Evolutionary conservation across 2,329 filamentous ascomycete genomes (phyloP), one percentile per base, ranked within the genome.

Genomic region (Hypoxylon sp.): DNA sequence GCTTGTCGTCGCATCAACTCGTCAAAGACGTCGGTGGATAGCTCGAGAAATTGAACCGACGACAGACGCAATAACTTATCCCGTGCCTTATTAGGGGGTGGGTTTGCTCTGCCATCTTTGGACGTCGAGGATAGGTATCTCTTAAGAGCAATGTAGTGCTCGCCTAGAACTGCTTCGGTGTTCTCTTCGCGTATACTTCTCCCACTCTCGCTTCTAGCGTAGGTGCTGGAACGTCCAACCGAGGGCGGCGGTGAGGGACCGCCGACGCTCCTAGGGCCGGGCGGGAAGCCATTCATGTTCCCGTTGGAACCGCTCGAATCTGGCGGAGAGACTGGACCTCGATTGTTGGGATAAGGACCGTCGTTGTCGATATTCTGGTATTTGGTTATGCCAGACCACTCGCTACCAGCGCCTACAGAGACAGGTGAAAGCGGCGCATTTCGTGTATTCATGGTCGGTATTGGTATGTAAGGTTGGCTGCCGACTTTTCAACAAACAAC

Each of bases 11-110:
- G 91, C 73, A 97, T 86, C 72, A 98, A 85, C 82, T 99, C 96
- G 81, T 99, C 96, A 81, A 92, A 98, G 44, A 99, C 95, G 82
- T 99, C 96, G 64, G 95, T 98, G 81, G 94, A 98, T 70, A 99
- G 87, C 82, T 99, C 96, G 81, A 97, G 94, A 80, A 99, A 98
- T 80, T 99, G 96, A 29, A 97, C 93, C 1, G 92, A 86, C 0
- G 94, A 97, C 57, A 99, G 87, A 66, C 95, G 90, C 67, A 98
- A 86, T 63, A 98, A 86, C 85, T 99, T 99, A 81, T 98, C 96
- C 76, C 94, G 91, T 62, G 96, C 96, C 81, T 94, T 92, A 81
- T 97, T 97, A 29, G 93, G 91, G 57, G 91, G 91, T 54, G 89
- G 87, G 70, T 91, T 91, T 51, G 88, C 87, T 77, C 91, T 90